Evolutionary conservation across 202 grass and related monocot genomes (phyloP).

Genomic region (Miscanthus sacchariflorus): DNA sequence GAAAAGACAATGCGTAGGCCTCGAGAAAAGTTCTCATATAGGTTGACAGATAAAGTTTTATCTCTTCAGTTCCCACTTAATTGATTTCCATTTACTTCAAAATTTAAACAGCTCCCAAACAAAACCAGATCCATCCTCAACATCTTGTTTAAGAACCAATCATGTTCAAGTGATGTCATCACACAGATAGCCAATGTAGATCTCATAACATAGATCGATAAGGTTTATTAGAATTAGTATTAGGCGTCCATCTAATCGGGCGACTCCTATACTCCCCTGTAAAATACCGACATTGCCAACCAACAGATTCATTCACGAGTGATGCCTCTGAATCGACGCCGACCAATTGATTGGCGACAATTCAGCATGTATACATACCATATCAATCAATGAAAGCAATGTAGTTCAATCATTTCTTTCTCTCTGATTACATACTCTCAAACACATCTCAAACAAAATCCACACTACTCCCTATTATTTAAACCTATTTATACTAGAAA

Average conservation of each 20-base stretch:
- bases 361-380: background rate
- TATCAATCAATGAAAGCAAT: conserved; percentile 2
- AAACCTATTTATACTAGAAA: background rate
- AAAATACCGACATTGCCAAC: background rate
- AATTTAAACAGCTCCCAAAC: background rate
- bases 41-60: too few relatives aligned
- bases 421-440: background rate
- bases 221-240: background rate
- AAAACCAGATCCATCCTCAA: background rate
- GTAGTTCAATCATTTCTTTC: background rate
- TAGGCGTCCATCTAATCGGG: background rate
- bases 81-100: background rate
- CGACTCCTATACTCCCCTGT: background rate
- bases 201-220: background rate
- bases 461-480: background rate
- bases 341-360: background rate
- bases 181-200: background rate
- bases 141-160: background rate
- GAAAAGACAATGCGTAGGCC: background rate
- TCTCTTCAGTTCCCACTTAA: background rate
- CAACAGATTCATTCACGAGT: background rate
- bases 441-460: background rate
- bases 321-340: background rate
- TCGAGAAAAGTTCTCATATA: background rate
- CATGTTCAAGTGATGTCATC: too few relatives aligned